Conservation (phyloP, 1,284 basidiomycete species). For the Ceratorhiza oryzae-sativae region DNA sequence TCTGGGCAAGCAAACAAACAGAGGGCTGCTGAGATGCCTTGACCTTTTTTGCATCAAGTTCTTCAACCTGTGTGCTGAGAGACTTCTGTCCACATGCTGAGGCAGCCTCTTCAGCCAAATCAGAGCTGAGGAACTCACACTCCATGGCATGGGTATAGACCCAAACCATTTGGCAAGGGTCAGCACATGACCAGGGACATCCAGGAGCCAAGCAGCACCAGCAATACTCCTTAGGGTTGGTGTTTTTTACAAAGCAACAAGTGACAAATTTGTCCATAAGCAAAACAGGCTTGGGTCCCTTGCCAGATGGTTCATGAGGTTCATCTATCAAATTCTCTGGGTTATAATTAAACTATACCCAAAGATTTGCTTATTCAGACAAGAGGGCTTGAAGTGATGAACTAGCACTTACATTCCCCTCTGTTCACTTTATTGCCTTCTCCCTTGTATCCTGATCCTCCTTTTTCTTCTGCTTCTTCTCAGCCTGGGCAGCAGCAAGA, state of each 20-base stretch:
- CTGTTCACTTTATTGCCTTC: neutral
- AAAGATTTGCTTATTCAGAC: neutral
- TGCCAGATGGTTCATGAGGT: neutral
- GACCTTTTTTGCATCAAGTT: neutral
- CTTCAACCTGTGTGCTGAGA: neutral
- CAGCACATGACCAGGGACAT: neutral
- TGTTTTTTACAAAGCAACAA: neutral
- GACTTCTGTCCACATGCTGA: neutral
- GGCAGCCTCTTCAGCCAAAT: neutral
- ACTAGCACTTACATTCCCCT: conserved; percentile 3
- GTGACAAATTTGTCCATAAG: neutral
- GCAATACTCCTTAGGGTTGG: neutral
- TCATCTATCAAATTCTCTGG: neutral
- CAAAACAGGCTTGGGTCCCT: neutral
- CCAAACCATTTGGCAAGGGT: neutral
- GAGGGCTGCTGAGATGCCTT: too few species aligned
- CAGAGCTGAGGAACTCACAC: neutral
- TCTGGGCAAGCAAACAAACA: neutral
- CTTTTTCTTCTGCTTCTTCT: neutral
- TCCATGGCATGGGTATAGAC: neutral
- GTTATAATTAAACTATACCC: neutral
- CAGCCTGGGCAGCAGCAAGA: neutral
- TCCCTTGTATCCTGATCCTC: neutral
- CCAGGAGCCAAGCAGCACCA: neutral
- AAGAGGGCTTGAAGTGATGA: neutral